Conservation (phyloP, 495 filamentous ascomycete genomes). For the Xeromyces bisporus region DNA sequence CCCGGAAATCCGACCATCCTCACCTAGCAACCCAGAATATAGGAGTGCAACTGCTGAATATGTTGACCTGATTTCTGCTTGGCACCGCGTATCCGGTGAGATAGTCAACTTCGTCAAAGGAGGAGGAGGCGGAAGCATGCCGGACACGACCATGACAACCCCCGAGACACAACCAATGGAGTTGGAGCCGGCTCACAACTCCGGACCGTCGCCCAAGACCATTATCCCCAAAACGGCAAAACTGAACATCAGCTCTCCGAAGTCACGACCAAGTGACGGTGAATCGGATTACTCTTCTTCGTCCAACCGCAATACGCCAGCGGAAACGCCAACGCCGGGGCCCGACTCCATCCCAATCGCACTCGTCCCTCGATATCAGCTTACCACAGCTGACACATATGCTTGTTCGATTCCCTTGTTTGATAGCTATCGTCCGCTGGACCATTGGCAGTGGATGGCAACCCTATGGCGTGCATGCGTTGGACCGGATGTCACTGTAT, state of each 20-base stretch:
- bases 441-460: slow-evolving; percentile 98
- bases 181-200: slow-evolving; percentile 8
- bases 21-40: slow-evolving; percentile 14
- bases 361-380: slow-evolving; percentile 56
- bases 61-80: slow-evolving; percentile 47
- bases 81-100: slow-evolving; percentile 54
- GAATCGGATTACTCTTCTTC: slow-evolving; percentile 12
- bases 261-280: slow-evolving; percentile 11
- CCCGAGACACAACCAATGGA: background rate
- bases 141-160: too few relatives aligned
- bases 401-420: slow-evolving; percentile 53
- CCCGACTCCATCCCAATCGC: slow-evolving; percentile 41
- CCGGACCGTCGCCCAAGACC: slow-evolving; percentile 18
- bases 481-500: slow-evolving; percentile 76
- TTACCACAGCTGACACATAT: slow-evolving; percentile 59
- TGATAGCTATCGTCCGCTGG: slow-evolving; percentile 62
- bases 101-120: slow-evolving; percentile 45
- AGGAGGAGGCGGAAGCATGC: too few relatives aligned
- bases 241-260: slow-evolving; percentile 15
- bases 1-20: slow-evolving; percentile 25
- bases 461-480: slow-evolving; percentile 82
- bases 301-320: slow-evolving; percentile 10
- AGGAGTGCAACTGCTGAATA: slow-evolving; percentile 43
- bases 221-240: slow-evolving; percentile 19
- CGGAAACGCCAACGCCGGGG: background rate